Base-by-base conservation (phyloP, 2,329 filamentous ascomycete species). In the Arachnomyces sp. region DNA sequence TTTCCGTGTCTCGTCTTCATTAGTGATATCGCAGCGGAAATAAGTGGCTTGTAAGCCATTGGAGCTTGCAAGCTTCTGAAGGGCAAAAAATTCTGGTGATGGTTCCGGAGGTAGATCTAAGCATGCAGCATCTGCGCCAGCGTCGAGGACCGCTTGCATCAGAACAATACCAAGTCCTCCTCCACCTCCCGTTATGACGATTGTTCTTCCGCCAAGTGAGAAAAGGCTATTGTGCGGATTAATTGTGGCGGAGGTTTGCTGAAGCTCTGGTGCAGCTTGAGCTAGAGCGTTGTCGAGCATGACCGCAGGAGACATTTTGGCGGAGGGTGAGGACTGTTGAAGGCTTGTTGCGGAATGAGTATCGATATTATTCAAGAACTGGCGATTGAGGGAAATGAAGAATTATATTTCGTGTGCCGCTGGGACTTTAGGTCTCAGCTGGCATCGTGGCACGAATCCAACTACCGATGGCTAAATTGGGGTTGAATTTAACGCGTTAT, bases 161-260 rank as follows among this genome's bases (percentile, higher is more conserved):
- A 75, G 61, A 13, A 66, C 67, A 31, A 75, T 67, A 11, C 73
- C 73, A 1, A 76, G 59, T 11, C 73, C 72, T 12, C 71, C 66
- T 7, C 65, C 71, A 31, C 67, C 73, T 5, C 73, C 72, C 1
- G 73, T 75, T 31, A 76, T 71, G 7, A 55, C 54, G 33, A 56
- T 50, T 8, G 59, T 62, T 45, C 59, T 61, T 31, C 60, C 61
- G 31, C 59, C 54, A 7, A 74, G 65, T 3, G 70, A 71, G 50
- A 74, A 72, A 28, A 70, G 21, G 21, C 9, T 25, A 9, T 25
- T 25, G 62, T 40, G 52, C 54, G 31, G 2, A 50, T 47, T 29
- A 49, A 45, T 7, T 46, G 44, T 12, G 61, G 48, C 4, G 61
- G 55, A 7, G 60, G 57, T 34, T 59, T 52, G 28, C 47, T 51